A percentile compares a stretch with the other conserved stretches of the same genome.
phyloP scores from a whole-genome alignment of 2,329 filamentous ascomycete species.

The Sporothrix curviconia region DNA sequence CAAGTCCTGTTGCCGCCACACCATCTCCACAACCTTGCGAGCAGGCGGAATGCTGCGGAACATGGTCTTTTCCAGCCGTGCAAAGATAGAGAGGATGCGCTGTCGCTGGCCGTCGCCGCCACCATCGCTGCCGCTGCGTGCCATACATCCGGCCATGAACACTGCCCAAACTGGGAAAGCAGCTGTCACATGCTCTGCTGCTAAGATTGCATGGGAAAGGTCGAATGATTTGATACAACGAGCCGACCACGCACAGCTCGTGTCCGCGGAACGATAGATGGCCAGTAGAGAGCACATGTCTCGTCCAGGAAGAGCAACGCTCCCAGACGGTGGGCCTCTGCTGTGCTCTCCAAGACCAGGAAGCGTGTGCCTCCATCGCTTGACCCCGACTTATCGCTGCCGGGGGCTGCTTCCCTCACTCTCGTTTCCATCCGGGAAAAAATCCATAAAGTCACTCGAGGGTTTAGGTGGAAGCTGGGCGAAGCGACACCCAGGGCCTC shows the following conservation, averaged over 20 bases:
- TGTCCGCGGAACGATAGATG: background rate
- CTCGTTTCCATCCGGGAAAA: background rate
- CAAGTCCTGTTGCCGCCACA: conserved; percentile 11
- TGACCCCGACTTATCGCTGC: background rate
- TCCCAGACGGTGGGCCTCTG: conserved; percentile 5
- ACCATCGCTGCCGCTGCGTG: background rate
- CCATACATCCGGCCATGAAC: conserved; percentile 11
- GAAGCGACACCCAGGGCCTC: background rate
- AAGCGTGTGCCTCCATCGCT: background rate
- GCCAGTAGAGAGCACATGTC: conserved; percentile 7
- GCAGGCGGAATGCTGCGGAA: conserved; percentile 9
- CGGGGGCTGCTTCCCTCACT: background rate
- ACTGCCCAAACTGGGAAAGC: conserved; percentile 9
- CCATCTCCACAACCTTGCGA: conserved; percentile 9
- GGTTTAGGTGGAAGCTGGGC: conserved; percentile 4
- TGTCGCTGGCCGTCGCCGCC: background rate
- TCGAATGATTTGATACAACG: conserved; percentile 1
- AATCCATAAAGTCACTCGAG: too few relatives aligned
- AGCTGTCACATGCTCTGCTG: background rate
- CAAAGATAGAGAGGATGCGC: conserved; percentile 1
- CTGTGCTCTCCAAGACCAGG: conserved; percentile 1
- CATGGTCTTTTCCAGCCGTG: background rate
- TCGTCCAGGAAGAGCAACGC: conserved; percentile 12
- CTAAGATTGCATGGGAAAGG: background rate
- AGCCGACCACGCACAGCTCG: background rate